Evolutionary conservation across 495 filamentous ascomycete species (phyloP), one percentile per base, ranked within the genome.

Genomic region (Podospora comata): DNA sequence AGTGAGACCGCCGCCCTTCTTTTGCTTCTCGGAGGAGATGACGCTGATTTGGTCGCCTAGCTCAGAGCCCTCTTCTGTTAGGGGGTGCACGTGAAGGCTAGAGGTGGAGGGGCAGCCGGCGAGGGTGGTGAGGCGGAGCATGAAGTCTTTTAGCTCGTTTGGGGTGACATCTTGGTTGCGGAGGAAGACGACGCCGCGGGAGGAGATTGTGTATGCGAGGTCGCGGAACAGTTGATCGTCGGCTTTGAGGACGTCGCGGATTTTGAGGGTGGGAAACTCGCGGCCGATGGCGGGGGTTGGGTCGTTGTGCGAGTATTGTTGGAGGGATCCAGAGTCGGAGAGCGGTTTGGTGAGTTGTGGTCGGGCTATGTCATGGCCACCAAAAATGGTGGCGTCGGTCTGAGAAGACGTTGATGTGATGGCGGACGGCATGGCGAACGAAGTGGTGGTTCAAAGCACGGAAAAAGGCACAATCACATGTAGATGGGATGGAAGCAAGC

Each of bases 161-260:
- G 72, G 69, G 11, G 89, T 81, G 67, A 88, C 84, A 66, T 86
- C 79, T 76, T 92, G 91, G 30, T 84, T 79, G 4, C 89, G 85
- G 79, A 92, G 90, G 72, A 92, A 88, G 3, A 93, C 89, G 3
- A 92, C 90, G 7, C 91, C 90, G 28, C 91, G 82, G 44, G 84
- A 85, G 15, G 91, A 86, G 66, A 92, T 73, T 91, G 88, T 74
- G 18, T 70, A 39, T 58, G 72, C 72, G 26, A 74, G 62, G 54
- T 74, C 72, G 18, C 58, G 39, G 59, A 70, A 63, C 16, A 65
- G 30, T 7, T 66, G 34, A n/a, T 71, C 69, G 18, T 57, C 61
- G 54, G 64, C 71, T 5, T 56, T 67, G 60, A 73, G 64, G 56
- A 94, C 82, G 59, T 85, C 83, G 11, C 85, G 81, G n/a, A 93